A percentile compares a stretch with the other conserved stretches of the same genome.
phyloP scores from a whole-genome alignment of 2,329 filamentous ascomycete genomes.

The Coniochaeta pulveracea region DNA sequence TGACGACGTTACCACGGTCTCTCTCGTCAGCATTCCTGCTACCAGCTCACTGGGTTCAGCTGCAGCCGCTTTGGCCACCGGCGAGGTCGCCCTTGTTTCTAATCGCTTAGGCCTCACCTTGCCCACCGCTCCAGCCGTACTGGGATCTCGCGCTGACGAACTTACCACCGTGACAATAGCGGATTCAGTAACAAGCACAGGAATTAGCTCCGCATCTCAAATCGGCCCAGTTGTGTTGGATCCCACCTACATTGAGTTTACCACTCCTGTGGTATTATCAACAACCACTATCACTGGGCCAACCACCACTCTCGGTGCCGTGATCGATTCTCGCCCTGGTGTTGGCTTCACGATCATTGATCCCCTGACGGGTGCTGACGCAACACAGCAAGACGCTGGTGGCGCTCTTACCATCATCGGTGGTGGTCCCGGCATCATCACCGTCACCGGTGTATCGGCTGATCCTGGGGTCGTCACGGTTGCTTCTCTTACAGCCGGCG shows the following conservation, averaged over 20 bases:
- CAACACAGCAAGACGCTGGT: no score
- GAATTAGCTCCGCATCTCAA: neutral
- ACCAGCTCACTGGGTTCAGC: no score
- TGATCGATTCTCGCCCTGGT: slow-evolving; percentile 1
- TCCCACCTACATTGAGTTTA: neutral
- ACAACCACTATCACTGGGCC: neutral
- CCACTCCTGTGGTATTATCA: neutral
- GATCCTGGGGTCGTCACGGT: no score
- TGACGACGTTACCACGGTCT: no score
- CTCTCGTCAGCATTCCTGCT: no score
- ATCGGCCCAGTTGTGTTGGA: neutral
- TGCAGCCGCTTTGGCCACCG: no score
- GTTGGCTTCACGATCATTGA: slow-evolving; percentile 3
- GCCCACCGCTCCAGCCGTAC: neutral
- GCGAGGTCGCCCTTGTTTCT: neutral
- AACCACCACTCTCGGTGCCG: neutral
- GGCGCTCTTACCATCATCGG: no score
- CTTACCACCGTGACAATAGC: neutral
- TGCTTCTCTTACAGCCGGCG: no score
- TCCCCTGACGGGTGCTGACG: no score
- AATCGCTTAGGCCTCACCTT: neutral
- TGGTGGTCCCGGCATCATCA: no score
- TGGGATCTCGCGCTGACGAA: no score
- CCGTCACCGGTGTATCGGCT: no score
- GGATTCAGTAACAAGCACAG: neutral